Percentiles rank a stretch among this genome's conserved stretches.
These are phyloP conservation scores for Cymbopogon citratus DNA, from an alignment of 176 grass and related monocot genomes.

Conservation along the genomic window DNA sequence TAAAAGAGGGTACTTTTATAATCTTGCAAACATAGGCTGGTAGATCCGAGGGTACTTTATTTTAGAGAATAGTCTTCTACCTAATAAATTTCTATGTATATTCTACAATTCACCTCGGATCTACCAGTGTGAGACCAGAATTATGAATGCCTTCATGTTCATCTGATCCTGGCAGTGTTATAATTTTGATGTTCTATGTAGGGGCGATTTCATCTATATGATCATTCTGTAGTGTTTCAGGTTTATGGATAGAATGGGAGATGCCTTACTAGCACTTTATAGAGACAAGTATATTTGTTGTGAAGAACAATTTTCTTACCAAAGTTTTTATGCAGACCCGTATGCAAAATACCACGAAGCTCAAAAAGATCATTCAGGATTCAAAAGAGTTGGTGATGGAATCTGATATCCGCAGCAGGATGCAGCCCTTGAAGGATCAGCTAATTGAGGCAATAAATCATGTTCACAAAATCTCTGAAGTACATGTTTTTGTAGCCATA, in stretches of 20 bases:
- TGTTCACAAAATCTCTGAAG: slow-evolving; percentile 70
- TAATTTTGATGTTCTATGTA: not conserved
- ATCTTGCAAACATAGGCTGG: no score
- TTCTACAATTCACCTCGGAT: not conserved
- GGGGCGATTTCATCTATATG: not conserved
- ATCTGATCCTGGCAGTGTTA: not conserved
- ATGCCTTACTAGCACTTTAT: not conserved
- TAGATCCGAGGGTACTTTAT: not conserved
- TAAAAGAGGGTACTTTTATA: no score
- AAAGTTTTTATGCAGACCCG: slow-evolving; percentile 52
- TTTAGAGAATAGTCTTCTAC: not conserved
- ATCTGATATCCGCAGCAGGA: slow-evolving; percentile 85
- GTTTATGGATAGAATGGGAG: not conserved
- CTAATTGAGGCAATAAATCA: slow-evolving; percentile 76
- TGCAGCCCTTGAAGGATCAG: slow-evolving; percentile 79
- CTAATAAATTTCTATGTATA: not conserved
- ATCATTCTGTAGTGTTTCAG: not conserved
- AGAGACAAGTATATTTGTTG: not conserved
- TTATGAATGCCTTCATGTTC: not conserved
- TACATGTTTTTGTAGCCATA: slow-evolving; percentile 75
- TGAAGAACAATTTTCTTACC: not conserved
- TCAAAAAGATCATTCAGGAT: slow-evolving; percentile 95
- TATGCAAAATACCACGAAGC: slow-evolving; percentile 75
- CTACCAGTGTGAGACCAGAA: not conserved
- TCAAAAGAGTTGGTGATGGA: slow-evolving; percentile 85